Base-by-base conservation (phyloP, 192 early-diverging fungal species). In the Diversispora eburnea region DNA sequence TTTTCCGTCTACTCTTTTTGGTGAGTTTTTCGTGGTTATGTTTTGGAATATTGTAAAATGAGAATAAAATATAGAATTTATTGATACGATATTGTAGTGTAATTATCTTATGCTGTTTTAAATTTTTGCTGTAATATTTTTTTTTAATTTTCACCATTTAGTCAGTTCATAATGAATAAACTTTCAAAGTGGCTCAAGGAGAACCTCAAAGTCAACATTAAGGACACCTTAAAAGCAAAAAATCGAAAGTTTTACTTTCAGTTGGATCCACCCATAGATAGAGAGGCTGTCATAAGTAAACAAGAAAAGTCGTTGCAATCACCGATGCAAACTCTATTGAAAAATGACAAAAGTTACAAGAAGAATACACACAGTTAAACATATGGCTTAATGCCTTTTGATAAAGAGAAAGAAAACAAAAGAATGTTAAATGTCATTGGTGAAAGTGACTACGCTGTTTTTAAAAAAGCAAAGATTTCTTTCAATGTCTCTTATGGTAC, bases 351-450 rank as follows among this genome's bases (percentile, higher is more conserved):
- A 67, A 67, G 43, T 67, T 67, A 67, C 64, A 8, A 67, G 43
- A 67, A 47, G 64, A 67, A 67, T 67, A 17, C 43, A 20, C 13
- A 67, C 41, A 42, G 43, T 49, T 67, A 67, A 67, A 67, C 43
- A 67, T 46, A 45, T 67, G 47, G 64, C 64, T 67, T 51, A 25
- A 46, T 67, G 17, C 17, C 15, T n/a, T n/a, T n/a, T n/a, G n/a
- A n/a, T n/a, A 66, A 42, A 42, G 20, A 66, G 64, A 66, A 66
- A 45, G 64, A 67, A 48, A 66, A 66, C 8, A 67, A 67, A 67
- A 67, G 64, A 45, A 67, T 46, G 47, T 67, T 67, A 67, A 51
- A 67, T 5, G 47, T 48, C 43, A 66, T 66, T 66, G 42, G 48
- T 22, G 64, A 66, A 66, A 49, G 12, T 48, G 39, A 19, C 41